Evolutionary conservation across 2,329 filamentous ascomycete genomes (phyloP), one percentile per base, ranked within the genome.

Genomic region (Aspergillus chevalieri): DNA sequence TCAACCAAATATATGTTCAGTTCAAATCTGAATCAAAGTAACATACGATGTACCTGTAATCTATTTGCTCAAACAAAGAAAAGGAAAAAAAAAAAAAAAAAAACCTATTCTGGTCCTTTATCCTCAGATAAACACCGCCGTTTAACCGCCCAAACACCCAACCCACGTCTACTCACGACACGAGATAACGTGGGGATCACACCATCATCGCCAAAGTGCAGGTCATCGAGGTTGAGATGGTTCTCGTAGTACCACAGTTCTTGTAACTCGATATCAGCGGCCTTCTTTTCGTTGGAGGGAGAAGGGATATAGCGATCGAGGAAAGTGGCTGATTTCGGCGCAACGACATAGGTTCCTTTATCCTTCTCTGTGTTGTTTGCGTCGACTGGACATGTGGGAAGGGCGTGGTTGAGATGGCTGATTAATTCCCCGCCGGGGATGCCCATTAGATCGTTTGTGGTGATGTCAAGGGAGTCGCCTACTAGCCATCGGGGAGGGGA

Each of bases 141-240:
- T 41, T 65, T 62, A 26, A 75, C 72, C 54, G 65, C 69, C 75
- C 76, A 78, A 42, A 78, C 69, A n/a, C 64, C 68, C 51, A 79
- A 55, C 1, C 77, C 77, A 39, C 74, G 69, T 48, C 74, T 66
- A 1, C 75, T 75, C 33, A 78, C 54, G 2, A 78, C 74, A 22
- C 76, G 65, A 17, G 53, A 59, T 39, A 78, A 44, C 2, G 76
- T 78, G 3, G 62, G 53, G n/a, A 68, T 22, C 17, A 79, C 52
- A 3, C 77, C 77, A 42, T 78, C 76, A 12, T 69, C 66, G 9
- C 61, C 74, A 51, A 78, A 73, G 55, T 79, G 76, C 52, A 79
- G 57, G 60, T 78, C 76, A 55, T 79, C 77, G 15, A 79, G 60
- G 50, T 76, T 78, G 43, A 79, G 52, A 55, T 79, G 77, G 39